Evolutionary conservation across 805 yeast species (phyloP).

Genomic region (Wickerhamiella galacta): DNA sequence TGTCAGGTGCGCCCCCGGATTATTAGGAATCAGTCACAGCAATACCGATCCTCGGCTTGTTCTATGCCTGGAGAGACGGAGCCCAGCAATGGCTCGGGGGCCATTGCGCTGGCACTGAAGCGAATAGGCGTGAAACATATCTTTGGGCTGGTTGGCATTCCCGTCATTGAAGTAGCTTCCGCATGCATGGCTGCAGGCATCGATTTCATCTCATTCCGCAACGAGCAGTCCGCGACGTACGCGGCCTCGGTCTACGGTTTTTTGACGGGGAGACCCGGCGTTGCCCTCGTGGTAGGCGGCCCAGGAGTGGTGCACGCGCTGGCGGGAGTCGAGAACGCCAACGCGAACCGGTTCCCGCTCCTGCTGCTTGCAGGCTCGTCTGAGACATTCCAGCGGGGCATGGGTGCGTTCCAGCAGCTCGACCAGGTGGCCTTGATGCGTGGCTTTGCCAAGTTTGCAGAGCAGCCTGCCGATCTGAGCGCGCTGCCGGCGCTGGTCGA

Average conservation of each 20-base stretch:
- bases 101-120: constrained; percentile 33
- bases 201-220: constrained; percentile 42
- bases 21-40: background rate
- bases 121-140: constrained; percentile 37
- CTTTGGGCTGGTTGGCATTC: constrained; percentile 63
- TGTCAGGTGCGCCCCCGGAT: too few relatives aligned
- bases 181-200: constrained; percentile 38
- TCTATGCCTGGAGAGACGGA: too few relatives aligned
- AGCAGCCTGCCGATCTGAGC: constrained; percentile 24
- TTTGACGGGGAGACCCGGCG: constrained; percentile 48
- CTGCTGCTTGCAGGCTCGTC: constrained; percentile 49
- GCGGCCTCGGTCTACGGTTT: constrained; percentile 63
- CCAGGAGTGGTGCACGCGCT: constrained; percentile 56
- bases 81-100: constrained; percentile 25
- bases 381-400: constrained; percentile 30
- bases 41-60: too few relatives aligned
- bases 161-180: constrained; percentile 57
- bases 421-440: constrained; percentile 40
- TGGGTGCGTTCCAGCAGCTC: constrained; percentile 57
- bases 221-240: constrained; percentile 60
- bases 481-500: constrained; percentile 27
- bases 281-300: constrained; percentile 55
- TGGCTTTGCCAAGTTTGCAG: constrained; percentile 36
- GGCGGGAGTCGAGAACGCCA: constrained; percentile 49
- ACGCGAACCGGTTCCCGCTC: constrained; percentile 47